phyloP scores from a whole-genome alignment of 1,284 basidiomycete species.

The Golubevia sp. region DNA sequence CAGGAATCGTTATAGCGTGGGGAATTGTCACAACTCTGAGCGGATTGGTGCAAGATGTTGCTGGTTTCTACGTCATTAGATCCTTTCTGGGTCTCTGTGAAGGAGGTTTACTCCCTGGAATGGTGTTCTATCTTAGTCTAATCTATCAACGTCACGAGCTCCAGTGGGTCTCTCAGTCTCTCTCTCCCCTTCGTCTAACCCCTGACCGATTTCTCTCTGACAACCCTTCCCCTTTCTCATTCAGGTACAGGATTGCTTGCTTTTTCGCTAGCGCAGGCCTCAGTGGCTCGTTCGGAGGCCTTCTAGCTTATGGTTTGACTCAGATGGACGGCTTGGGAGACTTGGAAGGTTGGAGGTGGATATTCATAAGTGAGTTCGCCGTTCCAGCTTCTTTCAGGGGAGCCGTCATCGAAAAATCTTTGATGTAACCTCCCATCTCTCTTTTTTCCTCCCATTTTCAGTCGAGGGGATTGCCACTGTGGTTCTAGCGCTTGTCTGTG shows the following conservation, averaged over 20 bases:
- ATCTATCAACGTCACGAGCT: conserved; percentile 44
- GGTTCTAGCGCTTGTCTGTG: conserved; percentile 15
- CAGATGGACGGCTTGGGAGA: conserved; percentile 26
- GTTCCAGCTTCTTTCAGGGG: background rate
- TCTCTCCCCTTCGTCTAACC: background rate
- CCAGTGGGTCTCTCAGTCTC: conserved; percentile 15
- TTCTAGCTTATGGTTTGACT: conserved; percentile 35
- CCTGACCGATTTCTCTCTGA: background rate
- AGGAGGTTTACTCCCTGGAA: conserved; percentile 46
- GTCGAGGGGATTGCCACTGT: conserved; percentile 29
- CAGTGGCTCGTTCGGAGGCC: conserved; percentile 28
- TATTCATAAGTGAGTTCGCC: conserved; percentile 17
- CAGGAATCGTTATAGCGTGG: conserved; percentile 19
- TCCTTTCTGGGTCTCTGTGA: conserved; percentile 34
- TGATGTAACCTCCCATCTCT: background rate
- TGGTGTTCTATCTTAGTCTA: conserved; percentile 40
- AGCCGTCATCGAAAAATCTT: no score
- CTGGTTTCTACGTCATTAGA: conserved; percentile 11
- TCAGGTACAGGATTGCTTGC: conserved; percentile 15
- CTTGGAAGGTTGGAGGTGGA: conserved; percentile 26
- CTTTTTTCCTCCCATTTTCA: background rate
- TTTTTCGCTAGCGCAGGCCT: conserved; percentile 11
- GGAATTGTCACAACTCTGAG: conserved; percentile 38
- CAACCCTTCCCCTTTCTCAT: background rate
- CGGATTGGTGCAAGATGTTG: conserved; percentile 23